Base-by-base conservation (phyloP, 768 basidiomycete genomes). In the Tubosaeta brunneosetosa region DNA sequence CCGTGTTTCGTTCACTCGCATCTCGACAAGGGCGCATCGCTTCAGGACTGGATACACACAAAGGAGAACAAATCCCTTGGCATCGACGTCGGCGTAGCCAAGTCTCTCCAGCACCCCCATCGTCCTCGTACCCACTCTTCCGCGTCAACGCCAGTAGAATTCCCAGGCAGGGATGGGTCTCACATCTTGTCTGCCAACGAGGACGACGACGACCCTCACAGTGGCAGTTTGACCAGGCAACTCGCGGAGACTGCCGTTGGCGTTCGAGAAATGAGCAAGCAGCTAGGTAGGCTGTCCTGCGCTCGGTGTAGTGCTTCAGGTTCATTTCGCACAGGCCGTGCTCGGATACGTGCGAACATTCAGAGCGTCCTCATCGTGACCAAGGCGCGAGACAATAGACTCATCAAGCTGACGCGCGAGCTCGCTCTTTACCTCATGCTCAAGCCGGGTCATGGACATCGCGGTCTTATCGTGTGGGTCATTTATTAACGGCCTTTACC, bases 251-350 rank as follows among this genome's bases (percentile, higher is more conserved):
- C 97, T 17, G 97, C 97, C 16, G 91, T 93, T 12, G 89, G 93
- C 36, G 97, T 99, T 11, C 81, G 97, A 44, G 97, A 99, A 72
- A 94, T 97, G 93, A 95, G 93, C 82, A 95, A 95, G 70, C 91
- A 95, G 69, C 85, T 99, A 16, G 97, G 95, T 92, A 61, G 64
- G 79, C 73, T 27, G 33, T 56, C 44, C 40, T 49, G 34, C 49
- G 45, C 16, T 12, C 32, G 33, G 48, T 45, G 40, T 46, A 37
- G 46, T 27, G 33, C 44, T 36, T 32, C 45, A 33, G 47, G 22
- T 55, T 66, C 58, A 55, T 53, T 11, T 22, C 34, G n/a, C 25
- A 43, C 62, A 97, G 94, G 95, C 49, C 88, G 95, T 50, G 93
- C 95, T 4, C 82, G 92, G 31, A 91, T 98, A 51, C 84, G 84